Evolutionary conservation across 176 grass and related monocot species (phyloP).

Genomic region (Phyllostachys edulis): DNA sequence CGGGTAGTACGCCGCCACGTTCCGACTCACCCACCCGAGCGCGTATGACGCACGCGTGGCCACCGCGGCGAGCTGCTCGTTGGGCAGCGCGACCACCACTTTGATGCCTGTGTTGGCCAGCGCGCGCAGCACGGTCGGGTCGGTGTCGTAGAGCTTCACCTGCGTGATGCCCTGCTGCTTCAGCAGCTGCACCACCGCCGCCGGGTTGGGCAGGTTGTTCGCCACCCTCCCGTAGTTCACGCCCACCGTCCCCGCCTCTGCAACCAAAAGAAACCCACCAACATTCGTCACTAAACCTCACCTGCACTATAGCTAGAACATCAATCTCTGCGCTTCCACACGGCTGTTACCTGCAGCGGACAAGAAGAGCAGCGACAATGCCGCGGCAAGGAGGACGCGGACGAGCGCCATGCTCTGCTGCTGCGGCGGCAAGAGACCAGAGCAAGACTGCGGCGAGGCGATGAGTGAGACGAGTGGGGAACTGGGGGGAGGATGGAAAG

Average conservation of each 20-base stretch:
- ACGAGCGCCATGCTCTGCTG: slow-evolving; percentile 37
- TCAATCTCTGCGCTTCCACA: neutral
- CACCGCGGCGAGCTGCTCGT: slow-evolving; percentile 55
- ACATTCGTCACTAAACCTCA: neutral
- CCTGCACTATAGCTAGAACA: neutral
- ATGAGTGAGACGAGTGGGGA: neutral
- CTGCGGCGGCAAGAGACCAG: neutral
- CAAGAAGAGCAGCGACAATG: slow-evolving; percentile 28
- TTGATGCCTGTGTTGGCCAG: slow-evolving; percentile 64
- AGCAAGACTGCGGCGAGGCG: neutral
- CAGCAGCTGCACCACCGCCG: slow-evolving; percentile 72
- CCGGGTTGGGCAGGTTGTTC: slow-evolving; percentile 63
- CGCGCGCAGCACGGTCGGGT: slow-evolving; percentile 63
- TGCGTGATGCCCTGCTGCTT: slow-evolving; percentile 67
- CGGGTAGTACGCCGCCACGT: slow-evolving; percentile 74
- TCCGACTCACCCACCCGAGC: slow-evolving; percentile 65
- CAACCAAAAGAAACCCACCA: neutral
- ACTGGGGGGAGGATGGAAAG: neutral
- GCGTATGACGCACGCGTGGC: slow-evolving; percentile 49
- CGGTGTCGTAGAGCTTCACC: slow-evolving; percentile 88
- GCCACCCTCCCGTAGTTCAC: slow-evolving; percentile 93
- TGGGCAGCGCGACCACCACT: slow-evolving; percentile 74
- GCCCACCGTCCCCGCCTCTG: slow-evolving; percentile 70
- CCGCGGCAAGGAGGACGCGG: slow-evolving; percentile 19
- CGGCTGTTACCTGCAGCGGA: slow-evolving; percentile 27